A percentile compares a stretch with the other conserved stretches of the same genome.
Evolutionary conservation across 2,329 filamentous ascomycete genomes (phyloP).

Genomic region (Apiospora pterosperma): DNA sequence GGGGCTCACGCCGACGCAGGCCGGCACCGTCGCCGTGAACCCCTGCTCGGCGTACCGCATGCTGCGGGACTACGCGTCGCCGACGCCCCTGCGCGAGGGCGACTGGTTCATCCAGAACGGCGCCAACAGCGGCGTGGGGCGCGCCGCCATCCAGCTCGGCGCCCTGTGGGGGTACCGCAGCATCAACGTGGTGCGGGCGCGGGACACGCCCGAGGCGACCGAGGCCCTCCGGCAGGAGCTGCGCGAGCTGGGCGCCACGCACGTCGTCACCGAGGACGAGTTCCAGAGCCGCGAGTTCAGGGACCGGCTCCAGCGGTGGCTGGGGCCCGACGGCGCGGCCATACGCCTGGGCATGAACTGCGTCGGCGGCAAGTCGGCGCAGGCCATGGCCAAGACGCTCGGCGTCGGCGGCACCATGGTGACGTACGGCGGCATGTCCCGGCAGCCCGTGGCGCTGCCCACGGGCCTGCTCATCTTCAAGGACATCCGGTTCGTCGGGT

Average conservation of each 20-base stretch:
- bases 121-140: conserved; percentile 88
- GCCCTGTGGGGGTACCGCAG: conserved; percentile 83
- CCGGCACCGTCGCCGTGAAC: conserved; percentile 86
- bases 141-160: conserved; percentile 86
- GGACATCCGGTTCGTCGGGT: conserved; percentile 82
- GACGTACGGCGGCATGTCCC: conserved; percentile 94
- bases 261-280: conserved; percentile 55
- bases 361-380: conserved; percentile 84
- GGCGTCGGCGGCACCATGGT: conserved; percentile 70
- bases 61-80: conserved; percentile 70
- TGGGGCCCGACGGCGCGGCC: conserved; percentile 57
- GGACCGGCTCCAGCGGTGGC: conserved; percentile 60
- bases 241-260: conserved; percentile 50
- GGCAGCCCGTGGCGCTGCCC: conserved; percentile 77
- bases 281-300: conserved; percentile 58
- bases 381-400: conserved; percentile 72
- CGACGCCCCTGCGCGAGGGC: conserved; percentile 54
- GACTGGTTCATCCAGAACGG: conserved; percentile 98
- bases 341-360: conserved; percentile 85
- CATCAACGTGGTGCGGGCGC: conserved; percentile 81
- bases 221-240: conserved; percentile 54
- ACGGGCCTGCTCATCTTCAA: conserved; percentile 91
- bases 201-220: conserved; percentile 62
- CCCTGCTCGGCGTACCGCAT: conserved; percentile 94
- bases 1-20: conserved; percentile 71